Evolutionary conservation across 768 basidiomycete genomes (phyloP).

Genomic region (Rhodosporidiobolus odoratus): DNA sequence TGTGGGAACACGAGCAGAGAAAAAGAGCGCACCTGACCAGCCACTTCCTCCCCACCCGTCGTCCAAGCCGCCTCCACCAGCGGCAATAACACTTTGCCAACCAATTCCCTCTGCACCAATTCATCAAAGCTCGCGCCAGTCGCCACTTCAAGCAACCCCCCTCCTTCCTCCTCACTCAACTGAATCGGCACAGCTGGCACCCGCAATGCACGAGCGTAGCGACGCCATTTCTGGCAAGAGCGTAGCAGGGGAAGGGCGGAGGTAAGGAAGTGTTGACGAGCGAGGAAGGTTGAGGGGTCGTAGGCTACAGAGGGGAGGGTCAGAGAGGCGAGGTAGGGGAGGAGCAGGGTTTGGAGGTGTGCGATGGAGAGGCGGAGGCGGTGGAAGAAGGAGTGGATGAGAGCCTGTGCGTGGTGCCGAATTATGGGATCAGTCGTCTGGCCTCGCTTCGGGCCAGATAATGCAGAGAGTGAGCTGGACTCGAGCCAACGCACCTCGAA

Average conservation of each 20-base stretch:
- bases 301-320: slow-evolving; percentile 45
- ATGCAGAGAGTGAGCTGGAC: background rate
- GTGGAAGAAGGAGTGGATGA: slow-evolving; percentile 31
- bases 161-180: background rate
- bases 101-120: slow-evolving; percentile 44
- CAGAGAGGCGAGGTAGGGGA: slow-evolving; percentile 22
- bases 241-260: slow-evolving; percentile 46
- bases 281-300: slow-evolving; percentile 46
- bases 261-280: slow-evolving; percentile 45
- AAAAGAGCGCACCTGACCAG: slow-evolving; percentile 42
- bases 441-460: background rate
- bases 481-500: slow-evolving; percentile 45
- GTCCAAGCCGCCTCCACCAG: slow-evolving; percentile 47
- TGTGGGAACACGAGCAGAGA: background rate
- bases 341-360: slow-evolving; percentile 17
- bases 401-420: slow-evolving; percentile 14
- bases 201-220: slow-evolving; percentile 38
- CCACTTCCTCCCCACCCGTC: slow-evolving; percentile 47
- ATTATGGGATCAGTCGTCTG: background rate
- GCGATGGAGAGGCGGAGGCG: slow-evolving; percentile 29
- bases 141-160: slow-evolving; percentile 29
- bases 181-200: slow-evolving; percentile 12
- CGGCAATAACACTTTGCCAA: slow-evolving; percentile 46
- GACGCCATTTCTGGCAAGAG: slow-evolving; percentile 46
- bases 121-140: slow-evolving; percentile 36